Conservation (phyloP, 139 green algal species). For the Chlorella sp. region DNA sequence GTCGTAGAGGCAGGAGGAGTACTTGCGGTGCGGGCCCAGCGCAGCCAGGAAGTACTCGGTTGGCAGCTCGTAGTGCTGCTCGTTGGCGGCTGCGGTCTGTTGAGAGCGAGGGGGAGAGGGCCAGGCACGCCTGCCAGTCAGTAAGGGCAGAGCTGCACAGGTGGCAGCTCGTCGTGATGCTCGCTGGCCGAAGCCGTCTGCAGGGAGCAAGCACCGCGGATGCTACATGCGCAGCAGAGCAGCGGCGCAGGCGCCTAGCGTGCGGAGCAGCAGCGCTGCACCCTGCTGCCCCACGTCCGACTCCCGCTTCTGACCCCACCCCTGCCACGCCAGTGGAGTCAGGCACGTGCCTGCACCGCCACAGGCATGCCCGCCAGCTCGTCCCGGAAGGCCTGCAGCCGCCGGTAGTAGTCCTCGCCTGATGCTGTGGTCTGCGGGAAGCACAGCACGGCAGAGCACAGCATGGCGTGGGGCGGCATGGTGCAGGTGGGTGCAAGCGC, state of each 20-base stretch:
- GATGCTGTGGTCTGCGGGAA: not conserved
- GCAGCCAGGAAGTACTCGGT: conserved; percentile 93
- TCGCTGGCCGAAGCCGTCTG: too few species aligned
- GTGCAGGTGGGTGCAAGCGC: not conserved
- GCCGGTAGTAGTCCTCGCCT: conserved; percentile 18
- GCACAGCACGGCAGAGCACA: not conserved
- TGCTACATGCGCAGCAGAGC: too few species aligned
- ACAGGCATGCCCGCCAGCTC: conserved; percentile 84
- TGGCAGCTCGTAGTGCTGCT: conserved; percentile 95
- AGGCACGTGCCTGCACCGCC: conserved; percentile 45
- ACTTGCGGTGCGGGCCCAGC: conserved; percentile 93
- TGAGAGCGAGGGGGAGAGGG: conserved; percentile 24
- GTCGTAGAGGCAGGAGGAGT: conserved; percentile 90
- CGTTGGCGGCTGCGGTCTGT: conserved; percentile 87
- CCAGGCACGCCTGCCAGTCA: too few species aligned
- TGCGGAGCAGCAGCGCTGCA: too few species aligned
- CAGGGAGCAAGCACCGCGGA: too few species aligned
- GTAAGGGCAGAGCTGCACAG: too few species aligned
- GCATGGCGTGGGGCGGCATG: not conserved
- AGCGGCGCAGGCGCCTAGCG: too few species aligned
- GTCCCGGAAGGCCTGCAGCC: conserved; percentile 62
- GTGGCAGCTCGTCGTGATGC: too few species aligned
- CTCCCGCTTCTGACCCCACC: too few species aligned
- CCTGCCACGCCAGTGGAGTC: not conserved
- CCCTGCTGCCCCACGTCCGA: too few species aligned